Evolutionary conservation across 495 filamentous ascomycete species (phyloP).

Genomic region (Baudoinia panamericana): DNA sequence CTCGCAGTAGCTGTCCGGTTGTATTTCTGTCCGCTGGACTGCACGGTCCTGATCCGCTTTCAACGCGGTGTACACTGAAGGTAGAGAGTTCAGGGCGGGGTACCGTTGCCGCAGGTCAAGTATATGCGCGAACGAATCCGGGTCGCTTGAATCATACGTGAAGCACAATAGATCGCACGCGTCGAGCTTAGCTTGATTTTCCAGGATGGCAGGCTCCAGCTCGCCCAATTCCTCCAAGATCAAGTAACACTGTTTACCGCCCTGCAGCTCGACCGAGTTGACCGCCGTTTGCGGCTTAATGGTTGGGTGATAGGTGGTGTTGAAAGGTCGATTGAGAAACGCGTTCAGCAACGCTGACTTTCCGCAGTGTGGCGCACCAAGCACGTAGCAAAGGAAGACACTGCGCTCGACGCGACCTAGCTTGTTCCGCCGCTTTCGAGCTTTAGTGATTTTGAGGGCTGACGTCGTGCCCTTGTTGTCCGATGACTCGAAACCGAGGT

Average conservation of each 20-base stretch:
- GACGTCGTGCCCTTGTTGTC: constrained; percentile 53
- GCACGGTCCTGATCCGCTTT: constrained; percentile 93
- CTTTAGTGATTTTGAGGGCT: constrained; percentile 81
- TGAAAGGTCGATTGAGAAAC: constrained; percentile 80
- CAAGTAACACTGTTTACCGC: constrained; percentile 92
- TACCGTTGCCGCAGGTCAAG: constrained; percentile 61
- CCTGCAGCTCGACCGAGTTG: constrained; percentile 90
- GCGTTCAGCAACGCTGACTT: constrained; percentile 83
- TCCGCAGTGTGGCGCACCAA: constrained; percentile 69
- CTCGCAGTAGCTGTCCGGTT: constrained; percentile 85
- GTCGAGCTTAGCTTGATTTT: constrained; percentile 83
- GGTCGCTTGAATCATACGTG: constrained; percentile 90
- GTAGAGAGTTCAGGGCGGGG: constrained; percentile 72
- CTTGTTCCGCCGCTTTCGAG: constrained; percentile 67
- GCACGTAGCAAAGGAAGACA: constrained; percentile 90
- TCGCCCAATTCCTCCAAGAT: constrained; percentile 95
- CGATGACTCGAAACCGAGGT: constrained; percentile 70
- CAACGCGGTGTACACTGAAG: constrained; percentile 77
- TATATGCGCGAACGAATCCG: constrained; percentile 87
- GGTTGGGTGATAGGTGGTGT: constrained; percentile 76
- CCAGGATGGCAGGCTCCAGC: constrained; percentile 80
- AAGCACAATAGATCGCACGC: constrained; percentile 89
- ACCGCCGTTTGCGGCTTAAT: constrained; percentile 88
- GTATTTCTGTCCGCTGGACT: constrained; percentile 75
- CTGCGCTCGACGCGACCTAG: constrained; percentile 82